Base-by-base conservation (phyloP, 2,329 filamentous ascomycete genomes). In the Bipolaris zeicola region DNA sequence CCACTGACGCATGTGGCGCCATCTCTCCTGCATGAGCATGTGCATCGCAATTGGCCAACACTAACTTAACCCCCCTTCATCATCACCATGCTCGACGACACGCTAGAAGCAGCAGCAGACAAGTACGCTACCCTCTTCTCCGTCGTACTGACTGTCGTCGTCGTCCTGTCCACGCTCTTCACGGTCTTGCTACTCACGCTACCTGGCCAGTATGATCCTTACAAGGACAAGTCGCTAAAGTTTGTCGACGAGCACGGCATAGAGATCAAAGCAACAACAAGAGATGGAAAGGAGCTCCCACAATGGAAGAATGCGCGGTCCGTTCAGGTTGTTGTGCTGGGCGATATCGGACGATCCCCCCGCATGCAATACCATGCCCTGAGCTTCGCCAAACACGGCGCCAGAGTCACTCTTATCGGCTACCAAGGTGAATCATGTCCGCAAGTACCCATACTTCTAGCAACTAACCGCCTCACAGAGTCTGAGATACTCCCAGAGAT, bases 321-420 rank as follows among this genome's bases (percentile, higher is more conserved):
- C 0, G 84, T 94, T 41, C 92, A 96, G 76, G 86, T 99, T 50
- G 83, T 99, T 14, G 95, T 99, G 16, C 84, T 99, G 26, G 95
- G 95, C 42, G 95, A 99, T 72, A 93, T 99, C 74, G 95, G 95
- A 37, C 87, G 93, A 43, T 98, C 94, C 73, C 95, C 95, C 47
- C 91, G 95, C 54, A 99, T 99, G 94, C 93, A 98, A 73, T 98
- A 99, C 69, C 95, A 99, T 83, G 94, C 94, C 18, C 81, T 96
- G 65, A 98, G 94, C 74, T 87, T 98, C 69, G 91, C 92, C 38
- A 90, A 88, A 68, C 87, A 92, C 70, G 91, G 91, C 22, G 89
- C 87, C 6, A 83, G 83, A 33, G 94, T 97, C 18, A 88, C 94
- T 72, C 80, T 99, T 11, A 88, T 99, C 65, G 95, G 94, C 43